These are phyloP conservation scores for Entoloma clypeatum DNA, from an alignment of 1,284 basidiomycete species.

Conservation along the genomic window DNA sequence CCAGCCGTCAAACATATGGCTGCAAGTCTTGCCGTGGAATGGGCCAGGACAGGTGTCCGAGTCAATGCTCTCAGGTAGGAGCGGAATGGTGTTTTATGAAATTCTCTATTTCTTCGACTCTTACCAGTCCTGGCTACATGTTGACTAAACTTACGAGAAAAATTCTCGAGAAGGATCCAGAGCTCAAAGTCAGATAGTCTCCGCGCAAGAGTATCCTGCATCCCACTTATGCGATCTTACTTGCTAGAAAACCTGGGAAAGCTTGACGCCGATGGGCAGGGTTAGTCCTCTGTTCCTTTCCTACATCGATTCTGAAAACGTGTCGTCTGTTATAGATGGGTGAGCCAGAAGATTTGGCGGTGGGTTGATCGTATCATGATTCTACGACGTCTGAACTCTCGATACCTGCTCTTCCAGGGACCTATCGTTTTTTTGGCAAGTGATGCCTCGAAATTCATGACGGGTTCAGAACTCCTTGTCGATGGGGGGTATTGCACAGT, in stretches of 20 bases:
- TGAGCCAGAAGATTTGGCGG: conserved; percentile 71
- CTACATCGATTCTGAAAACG: conserved; percentile 9
- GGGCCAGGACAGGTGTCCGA: conserved; percentile 82
- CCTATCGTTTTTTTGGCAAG: conserved; percentile 83
- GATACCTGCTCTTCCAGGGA: conserved; percentile 49
- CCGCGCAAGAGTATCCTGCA: not conserved
- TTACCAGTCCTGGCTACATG: conserved; percentile 80
- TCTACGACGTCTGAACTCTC: conserved; percentile 6
- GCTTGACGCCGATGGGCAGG: conserved; percentile 85
- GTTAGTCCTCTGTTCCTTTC: conserved; percentile 37
- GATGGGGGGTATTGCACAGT: conserved; percentile 83
- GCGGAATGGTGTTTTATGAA: not conserved
- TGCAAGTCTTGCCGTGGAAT: conserved; percentile 81
- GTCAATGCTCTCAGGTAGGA: conserved; percentile 75
- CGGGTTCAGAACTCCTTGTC: conserved; percentile 78
- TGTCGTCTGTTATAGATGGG: conserved; percentile 51
- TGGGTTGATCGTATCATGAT: conserved; percentile 33
- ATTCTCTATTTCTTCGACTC: not conserved
- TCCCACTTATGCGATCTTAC: conserved; percentile 3
- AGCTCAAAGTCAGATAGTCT: conserved; percentile 54
- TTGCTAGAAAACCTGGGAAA: conserved; percentile 81
- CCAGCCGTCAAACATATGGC: conserved; percentile 87
- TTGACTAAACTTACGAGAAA: conserved; percentile 83
- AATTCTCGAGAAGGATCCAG: conserved; percentile 68
- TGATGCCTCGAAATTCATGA: conserved; percentile 85